Evolutionary conservation across 2,329 filamentous ascomycete genomes (phyloP).

Genomic region (Chaetomiaceae sp.): DNA sequence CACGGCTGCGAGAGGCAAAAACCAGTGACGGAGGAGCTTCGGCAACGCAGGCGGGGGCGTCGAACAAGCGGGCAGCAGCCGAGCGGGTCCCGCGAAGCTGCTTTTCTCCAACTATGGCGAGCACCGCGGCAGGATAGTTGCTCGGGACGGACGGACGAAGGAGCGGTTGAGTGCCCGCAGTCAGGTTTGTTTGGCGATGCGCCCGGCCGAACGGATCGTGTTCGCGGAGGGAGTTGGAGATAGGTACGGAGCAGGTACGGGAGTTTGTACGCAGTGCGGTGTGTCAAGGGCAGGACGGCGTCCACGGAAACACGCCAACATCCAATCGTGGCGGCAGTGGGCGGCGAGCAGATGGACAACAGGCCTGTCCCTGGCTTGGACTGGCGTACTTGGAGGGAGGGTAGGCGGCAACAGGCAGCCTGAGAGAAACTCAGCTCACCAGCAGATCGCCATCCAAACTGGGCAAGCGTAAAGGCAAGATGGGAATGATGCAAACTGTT

Average conservation of each 20-base stretch:
- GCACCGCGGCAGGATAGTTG: not conserved
- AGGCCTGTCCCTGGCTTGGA: not conserved
- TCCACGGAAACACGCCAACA: too few species aligned
- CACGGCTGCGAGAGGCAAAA: slow-evolving; percentile 5
- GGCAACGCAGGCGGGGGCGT: slow-evolving; percentile 17
- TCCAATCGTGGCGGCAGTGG: not conserved
- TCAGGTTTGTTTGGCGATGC: too few species aligned
- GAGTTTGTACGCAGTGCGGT: too few species aligned
- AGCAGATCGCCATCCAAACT: slow-evolving; percentile 1
- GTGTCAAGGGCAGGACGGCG: too few species aligned
- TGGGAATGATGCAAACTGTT: not conserved
- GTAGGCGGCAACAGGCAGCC: not conserved
- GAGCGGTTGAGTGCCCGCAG: too few species aligned
- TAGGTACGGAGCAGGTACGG: too few species aligned
- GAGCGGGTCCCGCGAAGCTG: slow-evolving; percentile 10
- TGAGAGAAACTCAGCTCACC: not conserved
- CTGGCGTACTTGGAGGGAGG: too few species aligned
- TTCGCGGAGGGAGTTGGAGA: too few species aligned
- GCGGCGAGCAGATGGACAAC: not conserved
- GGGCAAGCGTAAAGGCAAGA: not conserved
- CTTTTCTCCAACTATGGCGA: slow-evolving; percentile 1
- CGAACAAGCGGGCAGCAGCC: not conserved
- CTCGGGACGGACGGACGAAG: too few species aligned
- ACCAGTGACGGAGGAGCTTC: too few species aligned
- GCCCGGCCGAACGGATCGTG: too few species aligned